Base-by-base conservation (phyloP, 1,284 basidiomycete genomes). In the Ustilago loliicola region DNA sequence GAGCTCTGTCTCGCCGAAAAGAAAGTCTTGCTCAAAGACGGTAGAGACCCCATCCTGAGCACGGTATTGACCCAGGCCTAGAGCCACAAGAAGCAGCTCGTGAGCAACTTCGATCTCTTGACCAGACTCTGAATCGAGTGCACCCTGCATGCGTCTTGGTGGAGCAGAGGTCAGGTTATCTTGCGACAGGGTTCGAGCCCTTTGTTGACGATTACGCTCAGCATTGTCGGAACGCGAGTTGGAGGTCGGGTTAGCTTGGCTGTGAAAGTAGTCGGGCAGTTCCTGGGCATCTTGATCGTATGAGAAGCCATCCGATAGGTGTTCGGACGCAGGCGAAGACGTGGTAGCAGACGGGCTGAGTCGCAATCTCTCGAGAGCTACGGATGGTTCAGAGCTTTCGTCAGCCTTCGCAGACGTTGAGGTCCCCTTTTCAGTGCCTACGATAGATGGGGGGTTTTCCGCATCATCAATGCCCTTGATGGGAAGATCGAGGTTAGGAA, bases 21-120 rank as follows among this genome's bases (percentile, higher is more conserved):
- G 42, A 23, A 77, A 66, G 47, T 83, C 82, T 29, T 79, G 76
- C 63, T 84, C 82, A 42, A 80, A 83, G 17, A 83, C 45, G 17
- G 80, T 81, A 23, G 80, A 81, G 0, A 59, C 40, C 3, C 80
- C 81, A 48, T 84, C 80, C 60, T 79, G 74, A 21, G 80, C 78
- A 13, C 83, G 64, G 34, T 68, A 82, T 57, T 82, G 81, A 6
- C 83, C 83, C 3, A 84, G 61, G 0, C 83, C 83, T 10, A 84
- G 66, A 1, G 83, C 81, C 11, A 84, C 62, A 21, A 84, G 67
- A 3, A 83, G 68, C 0, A 84, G 65, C 58, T 84, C 83, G 47
- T 84, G 71, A 2, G 76, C 70, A 1, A 84, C 58, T 42, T 82
- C 75, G 38, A 82, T 70, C 19, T 77, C 76, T 38, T 70, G 68